phyloP scores from a whole-genome alignment of 2,329 filamentous ascomycete species.

The Fusarium sp. region DNA sequence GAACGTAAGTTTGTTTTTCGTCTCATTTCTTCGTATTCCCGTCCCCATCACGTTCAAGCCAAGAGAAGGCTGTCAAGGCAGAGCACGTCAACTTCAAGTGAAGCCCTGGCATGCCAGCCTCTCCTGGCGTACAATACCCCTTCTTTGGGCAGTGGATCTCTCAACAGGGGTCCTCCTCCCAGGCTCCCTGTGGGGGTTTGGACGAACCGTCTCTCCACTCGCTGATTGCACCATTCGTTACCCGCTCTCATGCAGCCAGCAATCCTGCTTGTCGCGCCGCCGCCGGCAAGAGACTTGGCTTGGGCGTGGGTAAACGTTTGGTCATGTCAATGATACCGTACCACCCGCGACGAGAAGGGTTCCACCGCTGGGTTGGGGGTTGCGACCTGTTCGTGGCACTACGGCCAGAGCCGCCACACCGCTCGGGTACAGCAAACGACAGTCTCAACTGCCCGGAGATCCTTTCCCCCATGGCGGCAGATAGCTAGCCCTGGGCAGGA shows the following conservation, averaged over 20 bases:
- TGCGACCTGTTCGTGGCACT: conserved; percentile 8
- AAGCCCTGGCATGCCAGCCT: conserved; percentile 17
- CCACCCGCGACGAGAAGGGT: conserved; percentile 19
- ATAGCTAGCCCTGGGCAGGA: conserved; percentile 17
- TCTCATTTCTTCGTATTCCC: conserved; percentile 14
- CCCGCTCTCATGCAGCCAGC: conserved; percentile 30
- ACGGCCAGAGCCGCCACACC: conserved; percentile 36
- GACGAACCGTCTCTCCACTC: conserved; percentile 26
- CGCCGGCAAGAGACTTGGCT: conserved; percentile 28
- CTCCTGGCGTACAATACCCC: conserved; percentile 6
- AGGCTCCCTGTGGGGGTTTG: conserved; percentile 36
- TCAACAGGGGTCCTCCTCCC: conserved; percentile 16
- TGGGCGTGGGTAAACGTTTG: conserved; percentile 18
- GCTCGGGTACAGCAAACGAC: conserved; percentile 18
- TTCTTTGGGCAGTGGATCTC: conserved; percentile 32
- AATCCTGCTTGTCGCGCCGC: conserved; percentile 29
- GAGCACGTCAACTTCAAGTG: conserved; percentile 31
- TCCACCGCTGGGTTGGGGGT: conserved; percentile 24
- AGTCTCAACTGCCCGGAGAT: conserved; percentile 31
- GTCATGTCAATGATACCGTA: conserved; percentile 36
- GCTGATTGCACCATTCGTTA: conserved; percentile 30
- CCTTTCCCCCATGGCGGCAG: conserved; percentile 31
- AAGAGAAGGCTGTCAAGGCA: conserved; percentile 12
- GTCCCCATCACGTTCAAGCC: conserved; percentile 3
- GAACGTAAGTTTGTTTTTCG: conserved; percentile 76